Evolutionary conservation across 345 rosid species (phyloP).

Genomic region (Salix udensis): DNA sequence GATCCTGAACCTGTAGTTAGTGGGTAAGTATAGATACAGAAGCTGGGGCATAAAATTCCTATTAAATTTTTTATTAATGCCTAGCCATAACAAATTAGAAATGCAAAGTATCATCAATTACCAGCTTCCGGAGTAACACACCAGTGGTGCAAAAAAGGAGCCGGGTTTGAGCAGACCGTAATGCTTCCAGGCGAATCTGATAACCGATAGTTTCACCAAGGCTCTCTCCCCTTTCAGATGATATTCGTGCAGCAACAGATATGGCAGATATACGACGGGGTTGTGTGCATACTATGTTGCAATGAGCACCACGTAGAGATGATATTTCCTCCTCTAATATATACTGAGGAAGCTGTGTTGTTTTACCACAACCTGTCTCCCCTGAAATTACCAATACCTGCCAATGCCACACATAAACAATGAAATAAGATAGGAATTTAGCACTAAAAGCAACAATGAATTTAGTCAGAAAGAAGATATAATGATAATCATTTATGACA

Average conservation of each 20-base stretch:
- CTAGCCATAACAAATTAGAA: not conserved
- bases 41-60: not conserved
- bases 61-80: not conserved
- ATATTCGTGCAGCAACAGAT: slow-evolving; percentile 89
- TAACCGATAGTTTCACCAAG: slow-evolving; percentile 91
- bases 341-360: slow-evolving; percentile 95
- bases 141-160: slow-evolving; percentile 95
- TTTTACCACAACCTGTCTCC: slow-evolving; percentile 98
- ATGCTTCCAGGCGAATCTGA: slow-evolving; percentile 87
- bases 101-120: slow-evolving; percentile 30
- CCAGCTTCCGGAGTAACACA: slow-evolving; percentile 82
- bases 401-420: slow-evolving; percentile 9
- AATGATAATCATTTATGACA: not conserved
- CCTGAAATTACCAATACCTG: slow-evolving; percentile 93
- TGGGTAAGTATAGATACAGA: slow-evolving; percentile 15
- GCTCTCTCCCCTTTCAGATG: slow-evolving; percentile 88
- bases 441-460: not conserved
- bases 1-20: slow-evolving; percentile 76
- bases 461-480: not conserved
- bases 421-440: not conserved
- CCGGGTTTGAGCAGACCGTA: slow-evolving; percentile 70
- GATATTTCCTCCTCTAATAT: slow-evolving; percentile 86
- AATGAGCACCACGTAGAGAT: slow-evolving; percentile 67
- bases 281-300: slow-evolving; percentile 91
- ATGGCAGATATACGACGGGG: slow-evolving; percentile 96